Percentiles rank a stretch among this genome's conserved stretches.
These are phyloP conservation scores for Mallotus repandus DNA, from an alignment of 441 rosid genomes.

Conservation along the genomic window DNA sequence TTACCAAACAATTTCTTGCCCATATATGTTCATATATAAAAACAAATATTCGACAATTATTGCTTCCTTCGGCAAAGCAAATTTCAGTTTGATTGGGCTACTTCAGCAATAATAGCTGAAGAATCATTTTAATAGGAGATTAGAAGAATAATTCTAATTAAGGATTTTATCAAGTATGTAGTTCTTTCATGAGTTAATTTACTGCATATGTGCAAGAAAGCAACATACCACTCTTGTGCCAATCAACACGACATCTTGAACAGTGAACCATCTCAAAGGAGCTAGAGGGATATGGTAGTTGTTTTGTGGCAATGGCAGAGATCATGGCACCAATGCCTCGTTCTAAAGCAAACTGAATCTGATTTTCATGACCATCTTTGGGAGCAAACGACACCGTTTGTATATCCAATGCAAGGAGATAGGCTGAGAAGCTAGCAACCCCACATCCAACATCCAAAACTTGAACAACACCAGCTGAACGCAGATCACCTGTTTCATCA, in stretches of 20 bases:
- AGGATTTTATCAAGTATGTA: background rate
- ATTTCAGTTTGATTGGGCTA: background rate
- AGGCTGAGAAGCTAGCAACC: constrained; percentile 96
- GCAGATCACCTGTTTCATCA: constrained; percentile 72
- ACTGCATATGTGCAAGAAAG: background rate
- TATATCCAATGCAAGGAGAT: constrained; percentile 77
- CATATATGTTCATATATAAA: too few relatives aligned
- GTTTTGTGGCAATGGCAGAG: constrained; percentile 80
- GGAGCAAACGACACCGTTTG: constrained; percentile 98
- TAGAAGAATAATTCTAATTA: background rate
- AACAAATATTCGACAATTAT: too few relatives aligned
- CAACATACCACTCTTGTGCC: constrained; percentile 82
- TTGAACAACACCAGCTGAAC: constrained; percentile 81
- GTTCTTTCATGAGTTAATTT: background rate
- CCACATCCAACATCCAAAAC: constrained; percentile 98
- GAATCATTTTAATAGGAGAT: background rate
- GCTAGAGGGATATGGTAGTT: constrained; percentile 77
- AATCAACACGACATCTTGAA: constrained; percentile 95
- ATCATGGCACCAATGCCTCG: constrained; percentile 93
- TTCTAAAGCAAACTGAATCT: constrained; percentile 96
- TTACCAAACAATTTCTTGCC: too few relatives aligned
- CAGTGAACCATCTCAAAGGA: constrained; percentile 98
- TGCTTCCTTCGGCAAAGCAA: too few relatives aligned
- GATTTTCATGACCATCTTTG: constrained; percentile 91
- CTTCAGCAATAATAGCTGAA: background rate